Evolutionary conservation across 306 rosid species (phyloP).

Genomic region (Vicia faba): DNA sequence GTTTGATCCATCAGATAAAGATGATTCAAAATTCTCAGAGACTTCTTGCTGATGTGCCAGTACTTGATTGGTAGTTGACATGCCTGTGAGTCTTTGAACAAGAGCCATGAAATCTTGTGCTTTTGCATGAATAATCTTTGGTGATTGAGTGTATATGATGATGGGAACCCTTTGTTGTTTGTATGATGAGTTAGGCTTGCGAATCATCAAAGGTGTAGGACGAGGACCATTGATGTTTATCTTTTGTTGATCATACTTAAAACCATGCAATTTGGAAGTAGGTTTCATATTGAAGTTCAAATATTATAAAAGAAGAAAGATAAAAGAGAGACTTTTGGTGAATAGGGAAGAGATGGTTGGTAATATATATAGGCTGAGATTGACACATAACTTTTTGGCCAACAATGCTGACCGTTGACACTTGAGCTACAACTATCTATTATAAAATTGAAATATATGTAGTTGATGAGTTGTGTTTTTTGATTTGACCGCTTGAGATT

Average conservation of each 20-base stretch:
- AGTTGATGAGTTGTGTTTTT: conserved; percentile 28
- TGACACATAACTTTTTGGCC: conserved; percentile 44
- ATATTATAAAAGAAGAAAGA: neutral
- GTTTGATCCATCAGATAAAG: conserved; percentile 36
- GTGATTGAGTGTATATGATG: conserved; percentile 79
- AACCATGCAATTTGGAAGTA: conserved; percentile 27
- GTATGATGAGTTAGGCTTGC: conserved; percentile 44
- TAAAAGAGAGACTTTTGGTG: neutral
- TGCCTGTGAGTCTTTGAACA: conserved; percentile 88
- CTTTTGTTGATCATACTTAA: conserved; percentile 26
- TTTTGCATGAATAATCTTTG: conserved; percentile 73
- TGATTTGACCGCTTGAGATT: conserved; percentile 38
- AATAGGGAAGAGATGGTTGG: neutral
- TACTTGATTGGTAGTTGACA: neutral
- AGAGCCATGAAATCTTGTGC: conserved; percentile 79
- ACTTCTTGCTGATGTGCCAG: conserved; percentile 8
- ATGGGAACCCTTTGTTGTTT: conserved; percentile 53
- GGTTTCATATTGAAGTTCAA: conserved; percentile 36
- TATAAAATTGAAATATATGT: conserved; percentile 3
- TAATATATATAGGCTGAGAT: neutral
- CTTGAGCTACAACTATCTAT: conserved; percentile 23
- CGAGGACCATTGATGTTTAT: conserved; percentile 58
- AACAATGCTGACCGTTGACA: conserved; percentile 83
- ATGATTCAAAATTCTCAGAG: conserved; percentile 39
- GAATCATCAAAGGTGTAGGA: conserved; percentile 66